These are phyloP conservation scores for Lablab purpureus DNA, from an alignment of 306 rosid species.

Conservation along the genomic window DNA sequence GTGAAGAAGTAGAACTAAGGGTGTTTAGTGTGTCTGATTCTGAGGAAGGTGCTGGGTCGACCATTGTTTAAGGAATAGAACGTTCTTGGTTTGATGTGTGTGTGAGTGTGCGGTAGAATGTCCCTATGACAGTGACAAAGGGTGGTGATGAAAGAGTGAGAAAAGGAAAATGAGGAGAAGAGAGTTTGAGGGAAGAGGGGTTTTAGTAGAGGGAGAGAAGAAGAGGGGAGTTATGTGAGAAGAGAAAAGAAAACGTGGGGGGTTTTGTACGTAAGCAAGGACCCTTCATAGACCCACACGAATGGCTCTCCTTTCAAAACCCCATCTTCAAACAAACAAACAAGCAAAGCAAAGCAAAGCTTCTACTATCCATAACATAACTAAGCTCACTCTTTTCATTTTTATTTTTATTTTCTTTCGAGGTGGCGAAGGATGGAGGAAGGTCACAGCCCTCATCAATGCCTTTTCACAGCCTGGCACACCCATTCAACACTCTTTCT, in stretches of 20 bases:
- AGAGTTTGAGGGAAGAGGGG: conserved; percentile 1
- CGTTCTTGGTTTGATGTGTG: neutral
- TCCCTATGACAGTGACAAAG: neutral
- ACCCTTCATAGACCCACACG: conserved; percentile 56
- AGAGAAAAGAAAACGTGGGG: conserved; percentile 48
- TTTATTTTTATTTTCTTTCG: neutral
- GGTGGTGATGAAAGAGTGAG: neutral
- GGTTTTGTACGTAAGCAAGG: conserved; percentile 15
- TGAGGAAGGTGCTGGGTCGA: neutral
- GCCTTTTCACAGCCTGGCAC: conserved; percentile 48
- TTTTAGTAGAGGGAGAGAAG: conserved; percentile 29
- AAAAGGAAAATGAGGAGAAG: neutral
- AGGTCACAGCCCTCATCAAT: conserved; percentile 26
- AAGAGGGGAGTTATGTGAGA: conserved; percentile 8
- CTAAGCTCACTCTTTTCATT: neutral
- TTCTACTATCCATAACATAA: too few species aligned
- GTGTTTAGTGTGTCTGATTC: conserved; percentile 19
- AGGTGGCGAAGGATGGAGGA: conserved; percentile 39
- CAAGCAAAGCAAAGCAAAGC: too few species aligned
- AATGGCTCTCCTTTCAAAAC: conserved; percentile 49
- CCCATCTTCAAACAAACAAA: neutral
- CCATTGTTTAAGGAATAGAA: neutral
- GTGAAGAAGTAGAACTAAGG: neutral
- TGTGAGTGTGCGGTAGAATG: neutral
- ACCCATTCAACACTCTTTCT: conserved; percentile 8